Evolutionary conservation across 768 basidiomycete species (phyloP), one percentile per base, ranked within the genome.

Genomic region (Pulveroboletus frians): DNA sequence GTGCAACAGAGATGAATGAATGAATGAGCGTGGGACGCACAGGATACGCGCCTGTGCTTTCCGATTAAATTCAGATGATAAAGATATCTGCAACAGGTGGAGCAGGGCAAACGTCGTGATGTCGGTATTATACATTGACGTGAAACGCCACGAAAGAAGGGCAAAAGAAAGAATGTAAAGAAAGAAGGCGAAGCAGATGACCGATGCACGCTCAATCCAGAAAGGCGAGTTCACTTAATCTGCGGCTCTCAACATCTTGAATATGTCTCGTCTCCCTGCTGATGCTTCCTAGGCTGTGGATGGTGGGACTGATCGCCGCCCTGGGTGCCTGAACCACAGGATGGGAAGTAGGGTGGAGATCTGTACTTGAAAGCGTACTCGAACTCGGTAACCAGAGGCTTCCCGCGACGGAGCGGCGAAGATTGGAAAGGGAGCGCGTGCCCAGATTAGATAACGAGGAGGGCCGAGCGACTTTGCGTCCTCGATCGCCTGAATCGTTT

Each of bases 221-320:
- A 61, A 88, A 89, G 46, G 85, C 85, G 58, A 85, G 62, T 70
- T 89, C 86, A 38, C 81, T 80, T 72, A 87, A 69, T 64, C 84
- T 69, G 65, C 85, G 70, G 53, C 73, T 76, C 71, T 89, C 86
- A 10, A 79, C 82, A 52, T 89, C 84, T 61, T 77, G 70, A 35
- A 88, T 86, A 35, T 64, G 67, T 41, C 58, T 73, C 46, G 77
- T 68, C 67, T 81, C 74, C 30, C 71, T 43, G 51, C 80, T 43
- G 45, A 89, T 85, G 47, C 73, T 80, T 39, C 75, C 83, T 15
- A 69, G 62, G 52, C 69, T 80, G 58, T 88, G 79, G 49, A 86
- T 75, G 39, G 76, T 80, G 31, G 84, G 81, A 46, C 71, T 69
- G 17, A 84, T 67, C 11, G 83, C 69, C 54, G 68, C 58, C 36